Percentiles rank a stretch among this genome's conserved stretches.
These are phyloP conservation scores for Lepidium africanum DNA, from an alignment of 345 rosid species.

Conservation along the genomic window DNA sequence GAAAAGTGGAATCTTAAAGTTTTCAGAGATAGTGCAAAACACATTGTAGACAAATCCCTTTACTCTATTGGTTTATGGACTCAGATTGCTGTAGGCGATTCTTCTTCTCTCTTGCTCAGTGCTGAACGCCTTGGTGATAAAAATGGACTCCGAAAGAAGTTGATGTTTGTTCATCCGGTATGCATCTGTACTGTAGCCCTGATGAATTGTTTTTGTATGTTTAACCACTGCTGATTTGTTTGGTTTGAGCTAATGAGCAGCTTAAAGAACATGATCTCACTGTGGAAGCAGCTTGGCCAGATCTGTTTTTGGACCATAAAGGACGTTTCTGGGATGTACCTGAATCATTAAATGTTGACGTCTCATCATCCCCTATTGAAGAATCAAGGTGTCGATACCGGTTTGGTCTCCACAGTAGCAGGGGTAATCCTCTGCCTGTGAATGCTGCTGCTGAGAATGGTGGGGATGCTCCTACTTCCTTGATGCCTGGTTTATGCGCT, in stretches of 20 bases:
- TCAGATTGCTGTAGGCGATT: constrained; percentile 44
- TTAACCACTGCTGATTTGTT: neutral
- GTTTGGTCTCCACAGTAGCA: constrained; percentile 57
- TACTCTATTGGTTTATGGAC: constrained; percentile 58
- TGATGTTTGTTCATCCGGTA: constrained; percentile 68
- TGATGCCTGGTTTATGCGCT: constrained; percentile 72
- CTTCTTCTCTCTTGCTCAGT: constrained; percentile 42
- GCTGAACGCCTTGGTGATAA: constrained; percentile 57
- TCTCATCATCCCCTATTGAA: constrained; percentile 53
- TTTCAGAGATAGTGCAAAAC: constrained; percentile 49
- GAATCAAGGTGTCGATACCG: constrained; percentile 62
- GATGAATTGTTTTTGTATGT: neutral
- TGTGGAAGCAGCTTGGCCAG: constrained; percentile 86
- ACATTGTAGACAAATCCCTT: constrained; percentile 62
- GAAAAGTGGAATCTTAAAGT: constrained; percentile 47
- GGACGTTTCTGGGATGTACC: constrained; percentile 90
- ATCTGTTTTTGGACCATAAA: constrained; percentile 58
- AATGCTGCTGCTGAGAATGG: constrained; percentile 21
- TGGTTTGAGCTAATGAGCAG: constrained; percentile 30
- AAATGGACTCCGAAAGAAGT: constrained; percentile 44
- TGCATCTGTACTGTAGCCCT: neutral
- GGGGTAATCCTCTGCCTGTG: constrained; percentile 49
- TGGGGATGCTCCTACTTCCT: constrained; percentile 45
- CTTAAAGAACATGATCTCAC: constrained; percentile 67
- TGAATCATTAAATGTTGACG: constrained; percentile 59